Evolutionary conservation across 345 rosid genomes (phyloP).

Genomic region (Eutrema japonicum): DNA sequence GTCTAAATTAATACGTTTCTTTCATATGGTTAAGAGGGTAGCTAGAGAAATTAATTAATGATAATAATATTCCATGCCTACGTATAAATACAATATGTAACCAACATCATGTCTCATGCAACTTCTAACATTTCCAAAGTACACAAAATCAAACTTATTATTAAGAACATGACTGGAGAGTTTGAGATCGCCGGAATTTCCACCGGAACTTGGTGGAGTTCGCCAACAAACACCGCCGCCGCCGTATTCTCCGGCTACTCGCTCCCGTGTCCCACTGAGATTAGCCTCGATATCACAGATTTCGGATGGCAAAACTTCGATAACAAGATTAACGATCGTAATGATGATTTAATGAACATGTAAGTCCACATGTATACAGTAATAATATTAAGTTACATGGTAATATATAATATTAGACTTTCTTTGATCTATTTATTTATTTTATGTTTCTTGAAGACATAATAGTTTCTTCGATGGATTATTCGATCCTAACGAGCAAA

Average conservation of each 20-base stretch:
- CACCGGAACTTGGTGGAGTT: slow-evolving; percentile 74
- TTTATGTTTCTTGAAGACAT: slow-evolving; percentile 28
- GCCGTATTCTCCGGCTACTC: slow-evolving; percentile 19
- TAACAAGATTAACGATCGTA: slow-evolving; percentile 24
- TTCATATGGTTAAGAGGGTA: slow-evolving; percentile 32
- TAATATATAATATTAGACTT: neutral
- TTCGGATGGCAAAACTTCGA: slow-evolving; percentile 41
- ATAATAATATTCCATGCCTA: slow-evolving; percentile 16
- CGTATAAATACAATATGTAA: slow-evolving; percentile 41
- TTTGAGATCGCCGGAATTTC: slow-evolving; percentile 64
- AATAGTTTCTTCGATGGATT: slow-evolving; percentile 41
- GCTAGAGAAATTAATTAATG: slow-evolving; percentile 26
- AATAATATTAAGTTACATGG: neutral
- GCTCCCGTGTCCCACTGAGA: slow-evolving; percentile 28
- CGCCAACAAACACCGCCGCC: slow-evolving; percentile 41
- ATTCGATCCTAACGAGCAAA: slow-evolving; percentile 37
- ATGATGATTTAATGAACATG: slow-evolving; percentile 36
- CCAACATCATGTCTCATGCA: slow-evolving; percentile 41
- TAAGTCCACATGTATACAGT: slow-evolving; percentile 20
- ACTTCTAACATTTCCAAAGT: slow-evolving; percentile 27
- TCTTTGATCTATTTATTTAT: neutral
- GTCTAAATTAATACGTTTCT: too few species aligned
- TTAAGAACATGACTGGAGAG: slow-evolving; percentile 69
- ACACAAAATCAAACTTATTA: slow-evolving; percentile 5
- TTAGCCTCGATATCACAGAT: slow-evolving; percentile 31